Base-by-base conservation (phyloP, 1,284 basidiomycete genomes). In the Bondarzewia mesenterica region DNA sequence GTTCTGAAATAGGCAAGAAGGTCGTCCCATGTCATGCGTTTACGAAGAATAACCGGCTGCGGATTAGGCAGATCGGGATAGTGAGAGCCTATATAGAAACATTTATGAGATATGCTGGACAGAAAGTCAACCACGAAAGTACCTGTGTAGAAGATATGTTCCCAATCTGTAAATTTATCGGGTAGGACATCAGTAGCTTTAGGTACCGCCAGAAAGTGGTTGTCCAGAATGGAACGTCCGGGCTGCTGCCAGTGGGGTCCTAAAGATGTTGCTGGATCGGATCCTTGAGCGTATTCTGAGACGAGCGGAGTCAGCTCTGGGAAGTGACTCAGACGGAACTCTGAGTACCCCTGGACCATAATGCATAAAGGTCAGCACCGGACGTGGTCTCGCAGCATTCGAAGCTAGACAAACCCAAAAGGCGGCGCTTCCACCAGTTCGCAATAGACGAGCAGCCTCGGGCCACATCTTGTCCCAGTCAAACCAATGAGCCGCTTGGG, bases 401-500 rank as follows among this genome's bases (percentile, higher is more conserved):
- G 15, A 6, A 35, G n/a, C n/a, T 7, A 45, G n/a, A 62, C 75
- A 32, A 50, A 88, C 88, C 80, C 88, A 90, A 55, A 88, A 82
- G 3, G 86, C 87, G 6, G 82, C 78, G 0, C 79, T 85, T 0
- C 89, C 92, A 7, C 80, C 75, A 0, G 72, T 75, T 36, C 77
- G 72, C 44, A 93, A 64, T 3, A 87, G 72, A 2, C 85, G 72
- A 2, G 72, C 71, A 2, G 82, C 66, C 60, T 90, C 82, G 0
- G 72, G 74, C 86, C 90, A 93, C 5, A 85, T 71, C 51, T 71
- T 75, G 3, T 63, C 60, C 74, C 86, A 88, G 58, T 92, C 73
- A 60, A 93, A 93, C 90, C 90, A 93, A 61, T 95, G 91, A 0
- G 82, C 82, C 0, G 91, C 81, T 64, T 93, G 91, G 1, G 85